Base-by-base conservation (phyloP, 1,284 basidiomycete genomes). In the Moesziomyces sp. region DNA sequence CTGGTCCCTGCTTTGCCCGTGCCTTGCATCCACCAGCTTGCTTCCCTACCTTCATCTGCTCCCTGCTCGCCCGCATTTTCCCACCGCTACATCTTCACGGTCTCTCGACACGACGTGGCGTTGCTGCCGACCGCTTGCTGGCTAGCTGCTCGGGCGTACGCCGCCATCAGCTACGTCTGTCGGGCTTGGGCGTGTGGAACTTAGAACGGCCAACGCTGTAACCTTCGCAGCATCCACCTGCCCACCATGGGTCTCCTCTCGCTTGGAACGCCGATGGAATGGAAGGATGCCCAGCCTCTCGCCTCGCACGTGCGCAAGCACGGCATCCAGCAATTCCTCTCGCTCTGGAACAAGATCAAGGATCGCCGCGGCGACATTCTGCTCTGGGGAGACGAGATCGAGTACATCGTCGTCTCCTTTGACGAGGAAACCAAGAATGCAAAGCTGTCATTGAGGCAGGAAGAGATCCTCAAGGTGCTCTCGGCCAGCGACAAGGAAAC, bases 311-410 rank as follows among this genome's bases (percentile, higher is more conserved):
- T 99, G 76, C 89, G 95, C 69, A 86, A 88, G 57, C 95, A 99
- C 85, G 97, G 97, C 43, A 94, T 99, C 82, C 90, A 92, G 21
- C 97, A 99, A 86, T 97, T 99, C 84, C 86, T 99, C 53, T 88
- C 94, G 78, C 93, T 91, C 45, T 99, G 94, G 93, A 89, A 94
- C 82, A 89, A 90, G 64, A 88, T 95, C 84, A 97, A 97, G 88
- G 91, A 93, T 83, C 88, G 93, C 62, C 88, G 89, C n/a, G 94
- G 94, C 11, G 95, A 99, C 81, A 91, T 92, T 66, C 86, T 99
- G 50, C 88, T 97, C n/a, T 99, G 97, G 97, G 97, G 97, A 30
- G 97, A 99, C 82, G 97, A 99, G 94, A 88, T 99, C 81, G 97
- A 99, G 85, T 98, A 98, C 85, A 93, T 99, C 90, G 92, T 99